Conservation (phyloP, 1,139 yeast genomes). For the Cylindricascospora bacillispora region DNA sequence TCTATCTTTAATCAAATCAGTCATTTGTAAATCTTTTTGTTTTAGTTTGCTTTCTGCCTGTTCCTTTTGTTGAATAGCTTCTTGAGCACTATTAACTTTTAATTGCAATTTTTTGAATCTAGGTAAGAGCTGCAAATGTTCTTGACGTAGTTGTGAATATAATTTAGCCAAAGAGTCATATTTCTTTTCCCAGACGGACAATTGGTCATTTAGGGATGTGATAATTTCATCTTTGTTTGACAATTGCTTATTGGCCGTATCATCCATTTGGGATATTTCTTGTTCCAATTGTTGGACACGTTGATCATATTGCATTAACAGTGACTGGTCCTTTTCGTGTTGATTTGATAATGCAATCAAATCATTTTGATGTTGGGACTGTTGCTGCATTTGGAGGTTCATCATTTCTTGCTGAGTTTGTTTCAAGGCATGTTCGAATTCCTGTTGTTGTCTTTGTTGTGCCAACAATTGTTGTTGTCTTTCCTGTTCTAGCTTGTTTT, state of each 20-base stretch:
- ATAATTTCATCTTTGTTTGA: constrained; percentile 69
- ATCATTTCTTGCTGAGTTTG: constrained; percentile 29
- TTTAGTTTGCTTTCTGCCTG: constrained; percentile 73
- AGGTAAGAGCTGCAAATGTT: constrained; percentile 68
- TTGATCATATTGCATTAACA: constrained; percentile 79
- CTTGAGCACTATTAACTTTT: constrained; percentile 87
- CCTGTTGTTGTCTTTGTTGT: constrained; percentile 60
- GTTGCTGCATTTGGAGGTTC: constrained; percentile 36
- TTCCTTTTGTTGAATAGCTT: constrained; percentile 76
- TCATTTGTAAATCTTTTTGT: constrained; percentile 76
- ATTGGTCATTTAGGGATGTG: constrained; percentile 59
- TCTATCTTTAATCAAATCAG: constrained; percentile 80
- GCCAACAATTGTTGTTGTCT: constrained; percentile 43
- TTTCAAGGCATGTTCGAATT: constrained; percentile 55
- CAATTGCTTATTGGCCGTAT: constrained; percentile 61
- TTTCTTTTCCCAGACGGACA: constrained; percentile 68
- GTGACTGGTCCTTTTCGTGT: constrained; percentile 73
- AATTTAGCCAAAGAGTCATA: constrained; percentile 84
- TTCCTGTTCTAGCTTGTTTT: constrained; percentile 36
- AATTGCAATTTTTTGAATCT: constrained; percentile 78
- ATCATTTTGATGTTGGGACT: constrained; percentile 72
- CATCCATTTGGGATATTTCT: constrained; percentile 51
- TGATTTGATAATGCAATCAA: constrained; percentile 64
- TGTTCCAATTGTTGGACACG: constrained; percentile 73
- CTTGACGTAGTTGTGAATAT: constrained; percentile 85